A percentile compares a stretch with the other conserved stretches of the same genome.
These are phyloP conservation scores for Plasmopara muralis DNA, from an alignment of 352 stramenopile species.

Conservation along the genomic window DNA sequence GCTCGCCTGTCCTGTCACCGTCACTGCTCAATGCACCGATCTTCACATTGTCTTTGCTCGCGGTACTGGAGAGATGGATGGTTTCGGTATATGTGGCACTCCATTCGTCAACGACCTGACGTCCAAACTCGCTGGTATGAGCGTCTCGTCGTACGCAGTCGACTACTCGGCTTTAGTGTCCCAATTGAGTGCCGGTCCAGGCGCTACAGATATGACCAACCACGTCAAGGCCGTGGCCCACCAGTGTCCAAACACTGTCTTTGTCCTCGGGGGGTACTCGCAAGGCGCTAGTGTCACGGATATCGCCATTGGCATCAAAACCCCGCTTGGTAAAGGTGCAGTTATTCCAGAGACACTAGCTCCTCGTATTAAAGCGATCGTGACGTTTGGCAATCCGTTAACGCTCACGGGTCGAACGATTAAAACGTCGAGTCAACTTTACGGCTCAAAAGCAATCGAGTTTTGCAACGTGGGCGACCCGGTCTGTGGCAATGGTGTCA, in stretches of 20 bases:
- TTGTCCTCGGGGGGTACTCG: constrained; percentile 23
- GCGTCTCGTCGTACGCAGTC: constrained; percentile 23
- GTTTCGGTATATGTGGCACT: constrained; percentile 19
- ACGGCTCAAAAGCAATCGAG: constrained; percentile 21
- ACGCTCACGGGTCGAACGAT: constrained; percentile 22
- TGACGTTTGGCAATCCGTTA: constrained; percentile 27
- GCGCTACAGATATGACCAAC: constrained; percentile 26
- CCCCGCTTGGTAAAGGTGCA: constrained; percentile 10
- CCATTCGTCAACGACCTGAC: constrained; percentile 17
- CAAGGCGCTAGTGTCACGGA: constrained; percentile 26
- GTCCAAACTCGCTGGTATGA: constrained; percentile 12
- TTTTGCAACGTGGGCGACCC: constrained; percentile 23
- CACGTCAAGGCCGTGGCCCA: constrained; percentile 14
- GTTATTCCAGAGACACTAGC: constrained; percentile 15
- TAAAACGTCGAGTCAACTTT: constrained; percentile 13
- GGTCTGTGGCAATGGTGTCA: constrained; percentile 20
- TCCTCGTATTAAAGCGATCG: constrained; percentile 25
- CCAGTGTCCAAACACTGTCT: constrained; percentile 21
- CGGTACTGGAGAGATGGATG: constrained; percentile 15
- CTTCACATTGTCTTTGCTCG: constrained; percentile 17
- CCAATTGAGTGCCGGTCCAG: constrained; percentile 21
- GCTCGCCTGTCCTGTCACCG: neutral
- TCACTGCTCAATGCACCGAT: constrained; percentile 10
- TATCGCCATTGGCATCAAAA: constrained; percentile 27
- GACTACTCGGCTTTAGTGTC: constrained; percentile 16